Percentiles rank a stretch among this genome's conserved stretches.
Conservation (phyloP, 768 basidiomycete genomes). For the Podaxis sp. region DNA sequence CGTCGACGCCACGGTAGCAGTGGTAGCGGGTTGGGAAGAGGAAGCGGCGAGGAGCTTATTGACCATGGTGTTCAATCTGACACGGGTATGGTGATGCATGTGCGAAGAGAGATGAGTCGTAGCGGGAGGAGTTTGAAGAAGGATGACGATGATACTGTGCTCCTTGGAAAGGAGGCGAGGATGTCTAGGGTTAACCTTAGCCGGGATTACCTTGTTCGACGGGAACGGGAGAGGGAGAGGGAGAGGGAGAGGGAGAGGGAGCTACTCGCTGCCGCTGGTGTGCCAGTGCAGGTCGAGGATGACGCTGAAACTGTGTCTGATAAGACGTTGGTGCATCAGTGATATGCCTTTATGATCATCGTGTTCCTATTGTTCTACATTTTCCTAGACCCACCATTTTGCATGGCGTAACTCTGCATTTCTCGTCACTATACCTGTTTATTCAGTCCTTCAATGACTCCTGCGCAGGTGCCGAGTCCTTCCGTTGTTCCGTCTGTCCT, state of each 20-base stretch:
- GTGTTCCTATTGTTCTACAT: background rate
- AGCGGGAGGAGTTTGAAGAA: background rate
- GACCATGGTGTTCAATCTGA: background rate
- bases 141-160: conserved; percentile 5
- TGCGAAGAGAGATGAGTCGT: background rate
- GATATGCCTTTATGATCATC: background rate
- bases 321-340: conserved; percentile 9
- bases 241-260: too few species aligned
- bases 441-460: background rate
- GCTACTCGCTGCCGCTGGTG: background rate
- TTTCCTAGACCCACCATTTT: background rate
- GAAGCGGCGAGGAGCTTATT: background rate
- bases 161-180: background rate
- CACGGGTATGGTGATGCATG: background rate
- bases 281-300: background rate
- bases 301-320: conserved; percentile 4
- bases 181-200: conserved; percentile 1
- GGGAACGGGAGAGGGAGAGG: background rate
- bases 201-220: background rate
- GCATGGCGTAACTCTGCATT: background rate
- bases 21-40: background rate
- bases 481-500: background rate
- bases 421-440: background rate
- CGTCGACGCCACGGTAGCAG: background rate
- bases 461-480: background rate